Conservation (phyloP, 768 basidiomycete species). For the Tulasnella sp. region DNA sequence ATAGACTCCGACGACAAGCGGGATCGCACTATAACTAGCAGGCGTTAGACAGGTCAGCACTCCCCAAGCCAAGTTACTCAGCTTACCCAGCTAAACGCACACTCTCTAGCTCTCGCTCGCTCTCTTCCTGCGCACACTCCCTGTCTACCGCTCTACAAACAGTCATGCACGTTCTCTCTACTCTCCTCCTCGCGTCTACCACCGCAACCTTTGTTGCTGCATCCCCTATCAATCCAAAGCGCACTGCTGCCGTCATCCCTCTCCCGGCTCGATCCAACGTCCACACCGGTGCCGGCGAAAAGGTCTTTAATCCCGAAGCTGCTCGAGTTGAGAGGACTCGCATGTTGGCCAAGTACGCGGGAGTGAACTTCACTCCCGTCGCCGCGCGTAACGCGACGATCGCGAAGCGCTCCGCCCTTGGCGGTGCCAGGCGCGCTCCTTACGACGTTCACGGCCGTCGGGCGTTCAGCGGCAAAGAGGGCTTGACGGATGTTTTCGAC, state of each 20-base stretch:
- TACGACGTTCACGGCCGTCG: neutral
- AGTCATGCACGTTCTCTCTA: neutral
- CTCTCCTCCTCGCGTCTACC: neutral
- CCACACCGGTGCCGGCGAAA: neutral
- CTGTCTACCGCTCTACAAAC: too few relatives aligned
- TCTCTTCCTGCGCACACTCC: too few relatives aligned
- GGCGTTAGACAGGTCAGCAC: too few relatives aligned
- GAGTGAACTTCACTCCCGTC: neutral
- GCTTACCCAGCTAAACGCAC: too few relatives aligned
- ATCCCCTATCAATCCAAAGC: neutral
- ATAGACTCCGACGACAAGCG: too few relatives aligned
- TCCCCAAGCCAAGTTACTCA: too few relatives aligned
- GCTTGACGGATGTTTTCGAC: slow-evolving; percentile 4
- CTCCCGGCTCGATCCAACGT: neutral
- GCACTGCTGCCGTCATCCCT: neutral
- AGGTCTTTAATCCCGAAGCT: neutral
- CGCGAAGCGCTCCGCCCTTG: neutral
- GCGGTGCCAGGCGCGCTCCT: neutral
- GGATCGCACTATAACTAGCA: too few relatives aligned
- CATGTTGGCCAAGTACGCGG: neutral
- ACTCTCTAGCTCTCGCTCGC: too few relatives aligned
- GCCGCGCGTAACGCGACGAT: neutral
- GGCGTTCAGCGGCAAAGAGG: neutral
- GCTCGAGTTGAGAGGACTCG: neutral
- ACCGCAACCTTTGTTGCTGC: neutral